Evolutionary conservation across 2,329 filamentous ascomycete genomes (phyloP).

Genomic region (Ceratocystiopsis sp.): DNA sequence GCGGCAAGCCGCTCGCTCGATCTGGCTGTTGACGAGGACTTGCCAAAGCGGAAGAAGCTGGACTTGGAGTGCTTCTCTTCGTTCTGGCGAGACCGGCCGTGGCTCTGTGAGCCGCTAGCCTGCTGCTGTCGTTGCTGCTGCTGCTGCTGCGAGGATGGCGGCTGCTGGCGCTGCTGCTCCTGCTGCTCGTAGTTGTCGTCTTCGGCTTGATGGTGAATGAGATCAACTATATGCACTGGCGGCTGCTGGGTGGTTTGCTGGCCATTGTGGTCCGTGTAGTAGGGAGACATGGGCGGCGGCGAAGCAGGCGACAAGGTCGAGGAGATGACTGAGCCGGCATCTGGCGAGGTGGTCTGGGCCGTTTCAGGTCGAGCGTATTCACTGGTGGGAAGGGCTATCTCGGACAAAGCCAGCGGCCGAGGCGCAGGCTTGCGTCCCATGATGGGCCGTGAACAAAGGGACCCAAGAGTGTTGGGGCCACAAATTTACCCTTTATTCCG

Average conservation of each 20-base stretch:
- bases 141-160: constrained; percentile 10
- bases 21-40: constrained; percentile 21
- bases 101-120: constrained; percentile 10
- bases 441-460: constrained; percentile 6
- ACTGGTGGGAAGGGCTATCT: constrained; percentile 7
- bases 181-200: constrained; percentile 9
- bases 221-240: constrained; percentile 17
- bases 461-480: background rate
- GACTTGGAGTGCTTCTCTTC: constrained; percentile 28
- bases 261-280: constrained; percentile 22
- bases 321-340: constrained; percentile 15
- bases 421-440: constrained; percentile 44
- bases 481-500: too few relatives aligned
- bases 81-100: constrained; percentile 15
- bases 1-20: constrained; percentile 18
- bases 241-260: constrained; percentile 5
- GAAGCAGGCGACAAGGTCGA: constrained; percentile 17
- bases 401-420: constrained; percentile 36
- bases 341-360: constrained; percentile 16
- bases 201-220: constrained; percentile 12
- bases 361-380: constrained; percentile 19
- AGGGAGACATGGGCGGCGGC: constrained; percentile 22
- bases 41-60: constrained; percentile 34
- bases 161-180: constrained; percentile 10
- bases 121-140: constrained; percentile 10